phyloP scores from a whole-genome alignment of 108 stramenopile species.

The Cylindrotheca closterium region DNA sequence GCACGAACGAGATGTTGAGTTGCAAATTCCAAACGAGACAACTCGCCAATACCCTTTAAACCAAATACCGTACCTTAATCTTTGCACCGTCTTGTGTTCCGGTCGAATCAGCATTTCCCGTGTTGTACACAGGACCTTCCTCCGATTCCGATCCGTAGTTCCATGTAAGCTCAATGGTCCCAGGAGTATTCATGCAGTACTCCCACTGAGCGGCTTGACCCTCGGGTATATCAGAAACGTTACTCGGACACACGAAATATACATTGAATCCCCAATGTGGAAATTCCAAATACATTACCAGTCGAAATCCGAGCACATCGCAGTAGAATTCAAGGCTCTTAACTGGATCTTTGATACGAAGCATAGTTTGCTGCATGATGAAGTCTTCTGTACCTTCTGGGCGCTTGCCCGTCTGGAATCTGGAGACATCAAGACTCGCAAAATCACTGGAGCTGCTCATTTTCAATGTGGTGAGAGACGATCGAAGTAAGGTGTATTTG shows the following conservation, averaged over 20 bases:
- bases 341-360: conserved; percentile 89
- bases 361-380: conserved; percentile 92
- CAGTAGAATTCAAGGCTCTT: conserved; percentile 88
- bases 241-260: conserved; percentile 75
- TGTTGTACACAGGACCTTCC: conserved; percentile 69
- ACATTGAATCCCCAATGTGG: conserved; percentile 74
- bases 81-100: conserved; percentile 37
- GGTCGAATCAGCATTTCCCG: conserved; percentile 73
- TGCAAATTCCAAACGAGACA: conserved; percentile 40
- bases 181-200: conserved; percentile 63
- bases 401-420: conserved; percentile 33
- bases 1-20: conserved; percentile 24
- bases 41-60: conserved; percentile 55
- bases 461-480: background rate
- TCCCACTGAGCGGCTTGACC: conserved; percentile 26
- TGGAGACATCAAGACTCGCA: conserved; percentile 33
- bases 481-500: background rate
- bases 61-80: conserved; percentile 35
- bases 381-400: conserved; percentile 64
- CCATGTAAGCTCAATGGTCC: conserved; percentile 80
- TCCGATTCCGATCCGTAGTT: conserved; percentile 90
- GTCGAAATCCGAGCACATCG: conserved; percentile 68
- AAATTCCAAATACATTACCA: conserved; percentile 76
- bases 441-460: background rate
- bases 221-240: conserved; percentile 39